These are phyloP conservation scores for Trichosporon faecale DNA, from an alignment of 1,284 basidiomycete species.

Conservation along the genomic window DNA sequence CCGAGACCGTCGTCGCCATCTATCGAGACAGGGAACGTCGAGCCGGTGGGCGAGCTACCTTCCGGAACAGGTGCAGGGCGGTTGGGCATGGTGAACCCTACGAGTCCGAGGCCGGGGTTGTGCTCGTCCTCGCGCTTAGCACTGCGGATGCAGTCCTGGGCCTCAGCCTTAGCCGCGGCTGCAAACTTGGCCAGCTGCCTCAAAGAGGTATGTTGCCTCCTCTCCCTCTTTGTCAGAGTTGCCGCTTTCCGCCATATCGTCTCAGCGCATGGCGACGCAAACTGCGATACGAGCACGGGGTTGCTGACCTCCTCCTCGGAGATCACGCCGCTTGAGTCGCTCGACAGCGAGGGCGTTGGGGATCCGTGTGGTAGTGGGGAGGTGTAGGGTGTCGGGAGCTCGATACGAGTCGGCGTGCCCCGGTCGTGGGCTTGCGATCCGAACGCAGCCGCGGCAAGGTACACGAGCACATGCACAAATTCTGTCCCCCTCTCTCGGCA, in stretches of 20 bases:
- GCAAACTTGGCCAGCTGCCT: not conserved
- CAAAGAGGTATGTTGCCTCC: not conserved
- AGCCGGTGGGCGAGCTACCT: too few species aligned
- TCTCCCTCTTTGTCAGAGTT: not conserved
- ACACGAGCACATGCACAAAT: constrained; percentile 4
- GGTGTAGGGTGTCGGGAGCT: not conserved
- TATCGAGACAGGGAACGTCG: too few species aligned
- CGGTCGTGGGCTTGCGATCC: not conserved
- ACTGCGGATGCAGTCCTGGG: not conserved
- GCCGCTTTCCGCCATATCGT: not conserved
- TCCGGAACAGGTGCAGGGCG: not conserved
- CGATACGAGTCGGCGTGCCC: not conserved
- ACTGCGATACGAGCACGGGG: not conserved
- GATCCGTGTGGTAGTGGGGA: not conserved
- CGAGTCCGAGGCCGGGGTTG: not conserved
- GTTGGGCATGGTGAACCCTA: not conserved
- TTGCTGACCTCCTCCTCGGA: not conserved
- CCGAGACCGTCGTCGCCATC: too few species aligned
- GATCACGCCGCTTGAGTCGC: not conserved
- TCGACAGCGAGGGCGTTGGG: not conserved
- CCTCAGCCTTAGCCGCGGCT: not conserved
- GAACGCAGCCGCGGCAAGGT: not conserved
- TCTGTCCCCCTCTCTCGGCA: not conserved
- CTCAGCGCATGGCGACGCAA: not conserved
- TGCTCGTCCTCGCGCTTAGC: not conserved